These are phyloP conservation scores for Stenogyne calaminthoides DNA, from an alignment of 305 asterid genomes.

Conservation along the genomic window DNA sequence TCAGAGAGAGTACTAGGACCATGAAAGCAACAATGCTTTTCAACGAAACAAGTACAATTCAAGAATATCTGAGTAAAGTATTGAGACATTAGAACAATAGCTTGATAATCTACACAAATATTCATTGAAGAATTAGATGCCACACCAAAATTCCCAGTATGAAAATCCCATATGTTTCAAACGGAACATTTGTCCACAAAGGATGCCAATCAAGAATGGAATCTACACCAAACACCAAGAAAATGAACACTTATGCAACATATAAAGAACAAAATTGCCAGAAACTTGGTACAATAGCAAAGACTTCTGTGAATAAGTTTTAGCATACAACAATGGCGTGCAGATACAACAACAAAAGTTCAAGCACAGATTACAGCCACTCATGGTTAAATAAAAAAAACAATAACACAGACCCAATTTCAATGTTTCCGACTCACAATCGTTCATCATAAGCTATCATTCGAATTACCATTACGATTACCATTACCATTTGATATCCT, in stretches of 20 bases:
- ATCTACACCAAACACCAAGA: not conserved
- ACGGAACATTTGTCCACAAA: not conserved
- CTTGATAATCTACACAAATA: not conserved
- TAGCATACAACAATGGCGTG: not conserved
- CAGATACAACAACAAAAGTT: constrained; percentile 26
- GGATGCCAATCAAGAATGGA: not conserved
- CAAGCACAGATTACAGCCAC: constrained; percentile 23
- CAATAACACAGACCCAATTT: not conserved
- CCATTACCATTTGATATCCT: constrained; percentile 54
- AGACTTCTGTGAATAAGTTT: not conserved
- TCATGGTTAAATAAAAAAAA: not conserved
- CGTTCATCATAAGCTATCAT: constrained; percentile 39
- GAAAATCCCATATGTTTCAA: not conserved
- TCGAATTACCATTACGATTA: constrained; percentile 38
- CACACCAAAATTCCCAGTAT: not conserved
- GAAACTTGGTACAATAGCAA: not conserved
- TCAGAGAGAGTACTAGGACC: not conserved
- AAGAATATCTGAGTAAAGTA: not conserved
- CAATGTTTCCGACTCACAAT: not conserved
- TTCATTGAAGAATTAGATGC: not conserved
- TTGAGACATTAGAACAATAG: not conserved
- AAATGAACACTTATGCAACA: not conserved
- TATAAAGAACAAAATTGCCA: not conserved
- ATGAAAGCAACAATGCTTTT: not conserved
- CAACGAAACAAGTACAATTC: not conserved